Percentiles rank a stretch among this genome's conserved stretches.
Evolutionary conservation across 2,329 filamentous ascomycete species (phyloP).

Genomic region (Acarospora socialis): DNA sequence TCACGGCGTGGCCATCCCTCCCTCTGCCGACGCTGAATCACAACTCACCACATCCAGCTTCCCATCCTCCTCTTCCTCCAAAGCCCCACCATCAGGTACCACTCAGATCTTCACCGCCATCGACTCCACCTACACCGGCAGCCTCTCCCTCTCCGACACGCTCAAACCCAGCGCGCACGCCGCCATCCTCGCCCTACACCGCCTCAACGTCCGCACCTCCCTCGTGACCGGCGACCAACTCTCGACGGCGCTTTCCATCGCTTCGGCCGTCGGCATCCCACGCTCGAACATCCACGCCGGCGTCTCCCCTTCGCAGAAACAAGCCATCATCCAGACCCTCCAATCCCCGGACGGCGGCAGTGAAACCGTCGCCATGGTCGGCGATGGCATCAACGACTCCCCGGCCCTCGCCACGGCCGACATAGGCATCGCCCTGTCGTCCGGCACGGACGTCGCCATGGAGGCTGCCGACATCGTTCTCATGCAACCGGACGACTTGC

Average conservation of each 20-base stretch:
- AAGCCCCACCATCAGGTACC: constrained; percentile 45
- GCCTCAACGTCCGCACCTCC: constrained; percentile 73
- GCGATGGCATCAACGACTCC: constrained; percentile 96
- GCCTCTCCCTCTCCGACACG: constrained; percentile 72
- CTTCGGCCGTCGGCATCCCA: constrained; percentile 66
- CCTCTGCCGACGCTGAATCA: constrained; percentile 25
- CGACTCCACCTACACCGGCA: constrained; percentile 64
- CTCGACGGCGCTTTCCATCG: constrained; percentile 71
- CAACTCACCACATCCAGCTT: constrained; percentile 12
- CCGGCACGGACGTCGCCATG: constrained; percentile 92
- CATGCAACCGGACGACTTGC: constrained; percentile 81
- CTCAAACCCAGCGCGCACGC: constrained; percentile 79
- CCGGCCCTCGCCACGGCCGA: constrained; percentile 86
- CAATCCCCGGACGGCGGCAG: constrained; percentile 61
- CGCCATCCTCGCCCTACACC: constrained; percentile 64
- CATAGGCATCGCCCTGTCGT: constrained; percentile 82
- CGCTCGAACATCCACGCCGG: constrained; percentile 64
- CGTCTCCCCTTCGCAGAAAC: constrained; percentile 85
- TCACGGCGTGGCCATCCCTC: constrained; percentile 44
- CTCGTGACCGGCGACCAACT: constrained; percentile 90
- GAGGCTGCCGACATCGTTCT: constrained; percentile 92
- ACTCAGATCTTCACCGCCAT: constrained; percentile 90
- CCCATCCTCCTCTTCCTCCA: constrained; percentile 16
- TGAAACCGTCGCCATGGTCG: constrained; percentile 85
- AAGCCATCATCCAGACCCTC: constrained; percentile 63